These are phyloP conservation scores for Coriolopsis trogii DNA, from an alignment of 1,284 basidiomycete species.

Conservation along the genomic window DNA sequence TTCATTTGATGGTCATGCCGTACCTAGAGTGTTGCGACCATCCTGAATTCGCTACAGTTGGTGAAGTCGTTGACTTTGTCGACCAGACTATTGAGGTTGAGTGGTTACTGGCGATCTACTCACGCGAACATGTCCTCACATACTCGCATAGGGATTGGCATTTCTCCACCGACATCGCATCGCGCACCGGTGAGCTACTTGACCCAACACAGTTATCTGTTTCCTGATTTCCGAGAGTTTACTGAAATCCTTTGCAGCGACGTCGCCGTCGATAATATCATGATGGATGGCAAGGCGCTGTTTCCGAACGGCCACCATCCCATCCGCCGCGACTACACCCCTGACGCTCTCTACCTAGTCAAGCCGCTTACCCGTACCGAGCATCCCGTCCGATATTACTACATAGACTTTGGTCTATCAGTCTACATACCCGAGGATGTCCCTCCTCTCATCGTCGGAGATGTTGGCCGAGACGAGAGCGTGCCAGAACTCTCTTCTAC, in stretches of 20 bases:
- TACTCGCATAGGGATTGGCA: conserved; percentile 19
- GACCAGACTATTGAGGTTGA: conserved; percentile 31
- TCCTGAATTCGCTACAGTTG: conserved; percentile 25
- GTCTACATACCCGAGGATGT: conserved; percentile 5
- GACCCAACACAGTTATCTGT: not conserved
- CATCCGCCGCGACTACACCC: not conserved
- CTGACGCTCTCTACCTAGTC: conserved; percentile 10
- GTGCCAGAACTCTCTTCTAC: conserved; percentile 31
- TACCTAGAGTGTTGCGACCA: conserved; percentile 25
- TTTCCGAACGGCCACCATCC: conserved; percentile 34
- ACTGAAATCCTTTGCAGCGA: conserved; percentile 21
- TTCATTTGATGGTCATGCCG: conserved; percentile 29
- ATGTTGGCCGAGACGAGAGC: conserved; percentile 24
- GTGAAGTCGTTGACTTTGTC: conserved; percentile 30
- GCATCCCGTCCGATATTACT: conserved; percentile 27
- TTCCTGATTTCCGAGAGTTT: not conserved
- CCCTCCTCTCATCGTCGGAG: conserved; percentile 11
- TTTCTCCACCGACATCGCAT: conserved; percentile 30
- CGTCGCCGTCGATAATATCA: conserved; percentile 30
- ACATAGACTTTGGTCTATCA: conserved; percentile 34
- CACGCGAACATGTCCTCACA: not conserved
- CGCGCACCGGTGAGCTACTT: conserved; percentile 25
- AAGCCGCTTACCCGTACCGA: conserved; percentile 12
- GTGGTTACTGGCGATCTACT: not conserved
- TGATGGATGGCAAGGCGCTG: conserved; percentile 32